These are phyloP conservation scores for Pulveroboletus sp. DNA, from an alignment of 768 basidiomycete species.

Conservation along the genomic window DNA sequence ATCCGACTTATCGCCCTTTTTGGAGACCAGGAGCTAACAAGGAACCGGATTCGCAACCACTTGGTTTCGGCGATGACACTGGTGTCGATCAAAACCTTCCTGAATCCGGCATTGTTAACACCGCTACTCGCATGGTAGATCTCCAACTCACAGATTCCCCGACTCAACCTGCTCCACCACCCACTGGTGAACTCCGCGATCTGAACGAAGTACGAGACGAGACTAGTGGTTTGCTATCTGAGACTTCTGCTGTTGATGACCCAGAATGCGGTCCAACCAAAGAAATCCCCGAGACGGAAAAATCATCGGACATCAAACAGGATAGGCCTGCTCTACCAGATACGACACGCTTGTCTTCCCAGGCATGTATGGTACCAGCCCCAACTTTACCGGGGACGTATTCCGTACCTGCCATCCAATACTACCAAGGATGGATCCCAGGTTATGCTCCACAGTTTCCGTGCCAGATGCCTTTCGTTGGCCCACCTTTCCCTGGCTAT, in stretches of 20 bases:
- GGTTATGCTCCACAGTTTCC: slow-evolving; percentile 47
- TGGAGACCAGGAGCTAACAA: slow-evolving; percentile 36
- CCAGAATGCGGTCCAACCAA: slow-evolving; percentile 2
- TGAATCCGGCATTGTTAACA: slow-evolving; percentile 2
- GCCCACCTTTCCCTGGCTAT: slow-evolving; percentile 43
- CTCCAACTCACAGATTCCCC: slow-evolving; percentile 6
- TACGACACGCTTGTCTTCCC: slow-evolving; percentile 8
- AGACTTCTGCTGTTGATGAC: slow-evolving; percentile 1
- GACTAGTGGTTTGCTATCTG: neutral
- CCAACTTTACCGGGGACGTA: slow-evolving; percentile 28
- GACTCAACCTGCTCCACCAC: neutral
- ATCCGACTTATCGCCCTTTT: slow-evolving; percentile 46
- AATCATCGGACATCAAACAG: slow-evolving; percentile 29
- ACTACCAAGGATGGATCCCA: slow-evolving; percentile 51
- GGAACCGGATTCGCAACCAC: slow-evolving; percentile 31
- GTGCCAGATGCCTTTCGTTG: slow-evolving; percentile 49
- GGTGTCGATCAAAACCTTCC: slow-evolving; percentile 10
- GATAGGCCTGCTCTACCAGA: slow-evolving; percentile 7
- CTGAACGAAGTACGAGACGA: slow-evolving; percentile 19
- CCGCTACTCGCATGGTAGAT: slow-evolving; percentile 11
- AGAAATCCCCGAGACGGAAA: neutral
- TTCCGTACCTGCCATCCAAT: slow-evolving; percentile 39
- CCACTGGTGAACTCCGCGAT: slow-evolving; percentile 7
- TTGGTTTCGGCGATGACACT: slow-evolving; percentile 4
- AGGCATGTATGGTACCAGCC: slow-evolving; percentile 28